Conservation (phyloP, 2,329 filamentous ascomycete genomes). For the Acephala macrosclerotiorum region DNA sequence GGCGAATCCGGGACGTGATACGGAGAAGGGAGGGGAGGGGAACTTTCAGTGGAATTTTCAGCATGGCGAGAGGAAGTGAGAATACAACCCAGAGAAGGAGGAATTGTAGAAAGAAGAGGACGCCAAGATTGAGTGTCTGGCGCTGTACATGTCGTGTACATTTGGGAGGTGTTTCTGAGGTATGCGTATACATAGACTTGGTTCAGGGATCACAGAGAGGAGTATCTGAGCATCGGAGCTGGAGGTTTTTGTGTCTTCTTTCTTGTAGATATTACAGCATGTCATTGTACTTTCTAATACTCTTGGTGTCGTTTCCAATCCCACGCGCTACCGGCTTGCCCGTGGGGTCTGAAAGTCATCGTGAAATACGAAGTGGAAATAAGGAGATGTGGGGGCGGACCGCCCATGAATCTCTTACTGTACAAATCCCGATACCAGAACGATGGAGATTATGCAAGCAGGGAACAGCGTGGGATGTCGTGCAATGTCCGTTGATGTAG, state of each 20-base stretch:
- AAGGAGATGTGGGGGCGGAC: not conserved
- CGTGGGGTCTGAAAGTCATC: not conserved
- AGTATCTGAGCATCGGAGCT: slow-evolving; percentile 1
- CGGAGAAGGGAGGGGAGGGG: slow-evolving; percentile 4
- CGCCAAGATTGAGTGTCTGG: not conserved
- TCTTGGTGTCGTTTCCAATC: too few species aligned
- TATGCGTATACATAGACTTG: not conserved
- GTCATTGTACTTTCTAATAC: not conserved
- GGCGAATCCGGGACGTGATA: slow-evolving; percentile 1
- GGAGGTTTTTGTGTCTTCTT: not conserved
- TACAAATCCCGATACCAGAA: not conserved
- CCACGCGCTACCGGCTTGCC: not conserved
- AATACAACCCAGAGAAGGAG: not conserved
- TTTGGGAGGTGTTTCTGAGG: not conserved
- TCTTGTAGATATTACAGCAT: not conserved
- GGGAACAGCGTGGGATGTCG: not conserved
- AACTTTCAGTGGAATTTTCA: slow-evolving; percentile 14
- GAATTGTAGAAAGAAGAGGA: not conserved
- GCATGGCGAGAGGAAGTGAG: slow-evolving; percentile 5
- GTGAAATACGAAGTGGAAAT: slow-evolving; percentile 5
- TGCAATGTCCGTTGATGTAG: not conserved
- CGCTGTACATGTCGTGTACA: not conserved
- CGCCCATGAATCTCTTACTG: not conserved
- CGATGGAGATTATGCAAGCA: not conserved
- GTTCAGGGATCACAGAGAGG: not conserved